These are phyloP conservation scores for Chlamydomonas incerta DNA, from an alignment of 139 green algal species.

Conservation along the genomic window DNA sequence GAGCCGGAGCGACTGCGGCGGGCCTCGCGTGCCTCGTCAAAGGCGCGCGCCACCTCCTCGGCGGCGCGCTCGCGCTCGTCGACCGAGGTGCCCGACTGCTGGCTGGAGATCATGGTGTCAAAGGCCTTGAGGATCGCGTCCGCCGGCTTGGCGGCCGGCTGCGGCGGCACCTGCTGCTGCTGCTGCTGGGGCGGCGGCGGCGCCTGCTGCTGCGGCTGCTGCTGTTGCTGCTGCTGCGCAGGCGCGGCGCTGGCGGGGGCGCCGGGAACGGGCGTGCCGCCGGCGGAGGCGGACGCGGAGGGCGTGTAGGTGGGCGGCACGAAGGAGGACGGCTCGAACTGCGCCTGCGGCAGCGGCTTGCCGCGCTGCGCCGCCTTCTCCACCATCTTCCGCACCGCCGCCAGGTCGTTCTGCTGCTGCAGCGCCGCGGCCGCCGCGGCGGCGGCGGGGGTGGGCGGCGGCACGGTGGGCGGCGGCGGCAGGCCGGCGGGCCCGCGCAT, in stretches of 20 bases:
- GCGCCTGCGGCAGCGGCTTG: not conserved
- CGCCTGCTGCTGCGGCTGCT: not conserved
- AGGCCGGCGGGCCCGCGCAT: not conserved
- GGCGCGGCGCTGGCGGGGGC: not conserved
- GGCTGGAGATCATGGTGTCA: not conserved
- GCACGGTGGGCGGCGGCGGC: constrained; percentile 2
- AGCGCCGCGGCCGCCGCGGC: not conserved
- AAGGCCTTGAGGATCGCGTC: not conserved
- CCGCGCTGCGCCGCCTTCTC: constrained; percentile 38
- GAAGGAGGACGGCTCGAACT: constrained; percentile 21
- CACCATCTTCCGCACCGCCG: constrained; percentile 11
- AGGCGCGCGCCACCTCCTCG: constrained; percentile 6
- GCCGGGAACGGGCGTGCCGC: not conserved
- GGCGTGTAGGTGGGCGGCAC: not conserved
- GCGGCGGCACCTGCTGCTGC: not conserved
- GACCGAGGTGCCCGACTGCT: not conserved
- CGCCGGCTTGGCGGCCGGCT: too few species aligned
- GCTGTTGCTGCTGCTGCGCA: not conserved
- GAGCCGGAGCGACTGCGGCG: not conserved
- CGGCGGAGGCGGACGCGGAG: too few species aligned
- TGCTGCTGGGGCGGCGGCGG: not conserved
- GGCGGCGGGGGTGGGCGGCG: constrained; percentile 10
- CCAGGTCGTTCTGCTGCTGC: constrained; percentile 22
- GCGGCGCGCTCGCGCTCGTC: not conserved
- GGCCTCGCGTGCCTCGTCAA: constrained; percentile 17